Evolutionary conservation across 208 protist genomes (phyloP).

Genomic region (Lotmaria passim): DNA sequence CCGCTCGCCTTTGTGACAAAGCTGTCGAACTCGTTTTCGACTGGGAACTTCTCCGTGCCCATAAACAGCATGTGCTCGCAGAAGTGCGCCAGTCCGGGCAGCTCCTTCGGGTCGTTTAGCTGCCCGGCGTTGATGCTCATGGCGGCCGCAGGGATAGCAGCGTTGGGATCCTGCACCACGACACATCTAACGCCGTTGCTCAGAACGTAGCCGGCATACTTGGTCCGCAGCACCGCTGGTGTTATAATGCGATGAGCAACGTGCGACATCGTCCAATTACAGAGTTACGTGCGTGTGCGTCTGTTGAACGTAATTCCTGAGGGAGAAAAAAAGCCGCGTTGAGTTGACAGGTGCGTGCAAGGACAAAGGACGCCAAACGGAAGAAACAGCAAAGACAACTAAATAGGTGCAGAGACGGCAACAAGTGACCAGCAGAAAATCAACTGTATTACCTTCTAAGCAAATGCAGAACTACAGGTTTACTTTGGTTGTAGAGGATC

Average conservation of each 20-base stretch:
- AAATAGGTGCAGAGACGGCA: too few species aligned
- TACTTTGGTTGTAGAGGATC: too few species aligned
- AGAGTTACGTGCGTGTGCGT: too few species aligned
- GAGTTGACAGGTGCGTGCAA: too few species aligned
- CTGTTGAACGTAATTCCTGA: too few species aligned
- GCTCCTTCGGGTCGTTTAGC: slow-evolving; percentile 63
- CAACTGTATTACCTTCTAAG: too few species aligned
- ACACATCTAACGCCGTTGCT: slow-evolving; percentile 80
- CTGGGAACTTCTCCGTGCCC: slow-evolving; percentile 92
- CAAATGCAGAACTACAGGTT: too few species aligned
- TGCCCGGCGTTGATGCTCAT: slow-evolving; percentile 78
- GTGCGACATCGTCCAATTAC: slow-evolving; percentile 15
- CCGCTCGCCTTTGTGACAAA: slow-evolving; percentile 82
- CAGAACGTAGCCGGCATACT: slow-evolving; percentile 64
- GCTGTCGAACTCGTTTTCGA: slow-evolving; percentile 85
- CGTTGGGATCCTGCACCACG: slow-evolving; percentile 69
- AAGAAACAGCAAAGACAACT: too few species aligned
- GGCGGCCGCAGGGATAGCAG: slow-evolving; percentile 63
- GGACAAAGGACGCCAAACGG: too few species aligned
- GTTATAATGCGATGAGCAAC: slow-evolving; percentile 49
- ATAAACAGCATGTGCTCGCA: slow-evolving; percentile 96
- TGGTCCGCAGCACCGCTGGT: slow-evolving; percentile 42
- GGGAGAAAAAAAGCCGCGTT: too few species aligned
- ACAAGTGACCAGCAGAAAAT: too few species aligned
- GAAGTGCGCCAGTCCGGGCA: slow-evolving; percentile 92